These are phyloP conservation scores for Persicaria tinctoria DNA, from an alignment of 148 eudicot genomes.

Conservation along the genomic window DNA sequence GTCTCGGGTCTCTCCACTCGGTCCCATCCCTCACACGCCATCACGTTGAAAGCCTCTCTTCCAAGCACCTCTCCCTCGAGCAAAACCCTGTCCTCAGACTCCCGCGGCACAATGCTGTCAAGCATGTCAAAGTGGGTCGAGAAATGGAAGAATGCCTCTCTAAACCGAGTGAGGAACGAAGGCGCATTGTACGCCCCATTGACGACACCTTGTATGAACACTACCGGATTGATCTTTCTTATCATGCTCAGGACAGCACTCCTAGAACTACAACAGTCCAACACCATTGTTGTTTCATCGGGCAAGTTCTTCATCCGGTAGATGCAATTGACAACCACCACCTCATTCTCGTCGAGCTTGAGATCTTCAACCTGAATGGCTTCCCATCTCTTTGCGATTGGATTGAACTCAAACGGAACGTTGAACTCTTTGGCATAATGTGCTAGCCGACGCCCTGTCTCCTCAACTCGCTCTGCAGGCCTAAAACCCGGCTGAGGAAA, in stretches of 20 bases:
- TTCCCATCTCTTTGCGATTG: constrained; percentile 48
- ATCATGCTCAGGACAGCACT: constrained; percentile 35
- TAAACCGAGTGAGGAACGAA: constrained; percentile 52
- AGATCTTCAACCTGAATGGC: constrained; percentile 24
- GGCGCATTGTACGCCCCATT: constrained; percentile 56
- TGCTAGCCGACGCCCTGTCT: constrained; percentile 55
- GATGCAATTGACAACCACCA: constrained; percentile 43
- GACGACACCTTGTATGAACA: constrained; percentile 47
- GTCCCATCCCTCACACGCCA: constrained; percentile 70
- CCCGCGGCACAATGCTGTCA: constrained; percentile 46
- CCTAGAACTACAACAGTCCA: constrained; percentile 34
- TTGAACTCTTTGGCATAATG: constrained; percentile 40
- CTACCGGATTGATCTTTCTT: neutral
- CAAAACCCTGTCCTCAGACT: constrained; percentile 35
- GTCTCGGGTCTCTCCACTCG: constrained; percentile 64
- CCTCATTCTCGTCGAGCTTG: constrained; percentile 42
- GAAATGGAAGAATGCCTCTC: constrained; percentile 58
- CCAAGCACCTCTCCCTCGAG: constrained; percentile 51
- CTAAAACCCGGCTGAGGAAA: constrained; percentile 60
- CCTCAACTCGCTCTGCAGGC: constrained; percentile 50
- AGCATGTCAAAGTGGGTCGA: constrained; percentile 60
- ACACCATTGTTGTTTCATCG: constrained; percentile 40
- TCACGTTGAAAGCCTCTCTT: constrained; percentile 48
- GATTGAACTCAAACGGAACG: constrained; percentile 51
- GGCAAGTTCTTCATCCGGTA: constrained; percentile 45